phyloP scores from a whole-genome alignment of 371 early-diverging fungal genomes.

The Apophysomyces sp. region DNA sequence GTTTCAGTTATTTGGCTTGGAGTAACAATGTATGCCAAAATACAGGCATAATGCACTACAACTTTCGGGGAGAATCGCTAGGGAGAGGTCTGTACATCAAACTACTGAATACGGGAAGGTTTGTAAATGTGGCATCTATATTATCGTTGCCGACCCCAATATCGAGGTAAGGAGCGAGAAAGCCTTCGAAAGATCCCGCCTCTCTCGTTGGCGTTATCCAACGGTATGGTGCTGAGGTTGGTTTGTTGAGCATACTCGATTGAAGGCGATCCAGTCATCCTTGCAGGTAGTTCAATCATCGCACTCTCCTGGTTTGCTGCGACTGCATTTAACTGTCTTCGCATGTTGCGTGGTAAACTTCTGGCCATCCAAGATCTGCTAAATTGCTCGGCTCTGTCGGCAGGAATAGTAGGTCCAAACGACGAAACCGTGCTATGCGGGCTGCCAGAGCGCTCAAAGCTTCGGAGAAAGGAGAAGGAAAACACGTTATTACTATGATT shows the following conservation, averaged over 20 bases:
- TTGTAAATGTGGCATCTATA: background rate
- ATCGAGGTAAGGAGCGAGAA: background rate
- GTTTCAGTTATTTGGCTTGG: too few relatives aligned
- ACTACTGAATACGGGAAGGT: background rate
- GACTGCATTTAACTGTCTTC: conserved; percentile 39
- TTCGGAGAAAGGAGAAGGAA: background rate
- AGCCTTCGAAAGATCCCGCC: background rate
- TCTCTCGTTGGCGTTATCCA: background rate
- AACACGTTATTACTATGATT: background rate
- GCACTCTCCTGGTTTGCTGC: conserved; percentile 2
- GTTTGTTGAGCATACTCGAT: background rate
- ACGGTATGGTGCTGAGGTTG: background rate
- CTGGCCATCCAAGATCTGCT: conserved; percentile 48
- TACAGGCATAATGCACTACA: too few relatives aligned
- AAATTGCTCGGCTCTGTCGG: conserved; percentile 42
- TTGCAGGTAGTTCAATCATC: conserved; percentile 1
- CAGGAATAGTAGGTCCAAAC: conserved; percentile 46
- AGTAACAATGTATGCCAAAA: too few relatives aligned
- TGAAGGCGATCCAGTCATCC: background rate
- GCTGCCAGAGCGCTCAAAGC: background rate
- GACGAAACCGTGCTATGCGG: conserved; percentile 10
- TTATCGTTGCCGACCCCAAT: background rate
- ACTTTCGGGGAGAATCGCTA: too few relatives aligned
- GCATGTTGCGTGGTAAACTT: conserved; percentile 47
- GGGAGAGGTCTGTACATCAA: background rate